Conservation (phyloP, 148 eudicot species). For the Persicaria tinctoria region DNA sequence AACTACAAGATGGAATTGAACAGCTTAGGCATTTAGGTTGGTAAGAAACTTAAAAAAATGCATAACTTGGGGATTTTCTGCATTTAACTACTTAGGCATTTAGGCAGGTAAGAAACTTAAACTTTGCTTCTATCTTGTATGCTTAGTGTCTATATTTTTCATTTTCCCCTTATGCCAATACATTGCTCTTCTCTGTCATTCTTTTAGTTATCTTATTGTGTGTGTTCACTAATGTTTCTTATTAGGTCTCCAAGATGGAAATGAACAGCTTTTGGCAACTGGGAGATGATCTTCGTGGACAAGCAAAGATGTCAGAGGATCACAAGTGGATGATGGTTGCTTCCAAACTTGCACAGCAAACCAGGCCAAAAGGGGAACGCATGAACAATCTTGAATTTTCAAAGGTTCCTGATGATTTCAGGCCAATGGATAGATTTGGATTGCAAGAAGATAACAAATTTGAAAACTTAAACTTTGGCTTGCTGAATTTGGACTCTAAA, state of each 20-base stretch:
- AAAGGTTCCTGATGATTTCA: conserved; percentile 52
- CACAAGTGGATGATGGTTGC: conserved; percentile 92
- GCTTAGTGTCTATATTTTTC: too few species aligned
- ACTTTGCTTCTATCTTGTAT: too few species aligned
- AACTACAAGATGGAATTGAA: too few species aligned
- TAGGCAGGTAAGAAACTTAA: too few species aligned
- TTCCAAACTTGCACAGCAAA: conserved; percentile 88
- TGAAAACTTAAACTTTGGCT: conserved; percentile 68
- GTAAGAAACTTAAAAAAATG: too few species aligned
- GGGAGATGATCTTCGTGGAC: conserved; percentile 91
- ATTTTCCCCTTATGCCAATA: too few species aligned
- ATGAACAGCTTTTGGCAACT: conserved; percentile 78
- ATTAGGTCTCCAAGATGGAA: conserved; percentile 50
- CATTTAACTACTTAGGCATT: too few species aligned
- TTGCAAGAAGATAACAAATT: conserved; percentile 87
- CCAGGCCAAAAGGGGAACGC: conserved; percentile 75
- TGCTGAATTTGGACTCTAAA: conserved; percentile 64
- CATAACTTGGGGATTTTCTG: too few species aligned
- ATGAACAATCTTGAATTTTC: conserved; percentile 79
- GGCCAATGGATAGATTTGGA: conserved; percentile 54
- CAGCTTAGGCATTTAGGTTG: too few species aligned
- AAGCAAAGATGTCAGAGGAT: conserved; percentile 70
- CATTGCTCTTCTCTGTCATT: not conserved
- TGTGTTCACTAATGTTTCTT: not conserved
- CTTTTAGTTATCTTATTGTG: not conserved